Percentiles rank a stretch among this genome's conserved stretches.
phyloP scores from a whole-genome alignment of 805 yeast genomes.

The Wickerhamomyces ciferrii region DNA sequence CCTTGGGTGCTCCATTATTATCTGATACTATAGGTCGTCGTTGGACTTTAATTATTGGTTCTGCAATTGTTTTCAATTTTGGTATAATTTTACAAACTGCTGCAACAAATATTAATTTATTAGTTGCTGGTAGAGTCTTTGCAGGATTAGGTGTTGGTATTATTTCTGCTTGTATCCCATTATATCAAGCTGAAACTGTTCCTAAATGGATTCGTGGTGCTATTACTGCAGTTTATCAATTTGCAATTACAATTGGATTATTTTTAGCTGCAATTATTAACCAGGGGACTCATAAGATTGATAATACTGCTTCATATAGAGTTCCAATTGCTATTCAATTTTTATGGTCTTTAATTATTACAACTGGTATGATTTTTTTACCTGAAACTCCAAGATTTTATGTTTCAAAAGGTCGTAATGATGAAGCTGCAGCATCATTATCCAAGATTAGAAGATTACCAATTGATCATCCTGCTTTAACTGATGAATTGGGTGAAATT shows the following conservation, averaged over 20 bases:
- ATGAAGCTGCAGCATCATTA: constrained; percentile 53
- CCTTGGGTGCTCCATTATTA: constrained; percentile 54
- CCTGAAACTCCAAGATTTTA: constrained; percentile 77
- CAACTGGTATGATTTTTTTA: constrained; percentile 56
- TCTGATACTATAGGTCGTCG: constrained; percentile 54
- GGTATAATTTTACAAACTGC: constrained; percentile 50
- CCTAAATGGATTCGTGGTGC: constrained; percentile 80
- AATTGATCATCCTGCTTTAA: constrained; percentile 34
- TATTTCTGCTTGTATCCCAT: constrained; percentile 65
- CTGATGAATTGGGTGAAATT: constrained; percentile 43
- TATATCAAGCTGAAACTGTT: constrained; percentile 76
- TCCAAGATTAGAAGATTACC: constrained; percentile 49
- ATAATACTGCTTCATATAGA: constrained; percentile 57
- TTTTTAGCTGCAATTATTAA: constrained; percentile 65
- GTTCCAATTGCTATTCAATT: constrained; percentile 73
- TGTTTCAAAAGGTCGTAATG: constrained; percentile 50
- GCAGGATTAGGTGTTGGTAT: constrained; percentile 75
- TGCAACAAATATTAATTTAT: constrained; percentile 37
- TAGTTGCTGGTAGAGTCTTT: constrained; percentile 65
- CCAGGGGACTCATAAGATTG: constrained; percentile 55
- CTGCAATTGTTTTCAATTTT: constrained; percentile 42
- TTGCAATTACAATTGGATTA: constrained; percentile 69
- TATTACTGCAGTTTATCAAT: constrained; percentile 69
- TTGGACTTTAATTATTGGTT: constrained; percentile 36
- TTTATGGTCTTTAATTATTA: constrained; percentile 59